Evolutionary conservation across 306 rosid species (phyloP).

Genomic region (Cucurbita argyrosperma): DNA sequence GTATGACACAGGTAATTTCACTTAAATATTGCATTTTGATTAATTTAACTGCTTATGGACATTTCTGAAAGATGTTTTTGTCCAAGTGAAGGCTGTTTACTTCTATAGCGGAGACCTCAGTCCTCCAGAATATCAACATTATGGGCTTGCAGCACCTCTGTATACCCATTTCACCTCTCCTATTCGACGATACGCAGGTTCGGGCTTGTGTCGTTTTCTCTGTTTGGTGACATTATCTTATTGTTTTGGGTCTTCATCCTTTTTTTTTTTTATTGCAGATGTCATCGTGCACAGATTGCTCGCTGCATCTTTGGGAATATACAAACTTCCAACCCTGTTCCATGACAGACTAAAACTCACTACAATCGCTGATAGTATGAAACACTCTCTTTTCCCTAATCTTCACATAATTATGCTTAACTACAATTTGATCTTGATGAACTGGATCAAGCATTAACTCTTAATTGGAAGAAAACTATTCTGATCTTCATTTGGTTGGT

Average conservation of each 20-base stretch:
- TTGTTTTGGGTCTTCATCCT: conserved; percentile 4
- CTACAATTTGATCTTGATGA: not conserved
- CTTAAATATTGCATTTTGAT: not conserved
- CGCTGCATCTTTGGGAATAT: conserved; percentile 78
- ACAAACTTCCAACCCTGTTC: conserved; percentile 59
- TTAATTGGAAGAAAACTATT: not conserved
- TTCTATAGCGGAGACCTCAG: conserved; percentile 93
- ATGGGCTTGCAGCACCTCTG: conserved; percentile 85
- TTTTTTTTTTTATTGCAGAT: conserved; percentile 31
- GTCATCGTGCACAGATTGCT: conserved; percentile 91
- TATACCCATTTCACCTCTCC: conserved; percentile 99
- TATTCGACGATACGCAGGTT: conserved; percentile 91
- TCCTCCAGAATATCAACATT: conserved; percentile 87
- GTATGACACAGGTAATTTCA: conserved; percentile 88
- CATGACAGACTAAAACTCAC: conserved; percentile 67
- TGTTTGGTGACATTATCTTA: conserved; percentile 5
- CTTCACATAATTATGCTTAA: not conserved
- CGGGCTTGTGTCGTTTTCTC: conserved; percentile 4
- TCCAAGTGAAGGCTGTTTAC: conserved; percentile 64
- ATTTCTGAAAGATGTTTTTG: conserved; percentile 1
- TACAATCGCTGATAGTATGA: conserved; percentile 75
- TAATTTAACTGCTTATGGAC: not conserved
- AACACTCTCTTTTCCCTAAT: not conserved
- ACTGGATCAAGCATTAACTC: not conserved
- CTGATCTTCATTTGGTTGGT: not conserved